These are phyloP conservation scores for Chrysoporthe deuterocubensis DNA, from an alignment of 2,329 filamentous ascomycete species.

Conservation along the genomic window DNA sequence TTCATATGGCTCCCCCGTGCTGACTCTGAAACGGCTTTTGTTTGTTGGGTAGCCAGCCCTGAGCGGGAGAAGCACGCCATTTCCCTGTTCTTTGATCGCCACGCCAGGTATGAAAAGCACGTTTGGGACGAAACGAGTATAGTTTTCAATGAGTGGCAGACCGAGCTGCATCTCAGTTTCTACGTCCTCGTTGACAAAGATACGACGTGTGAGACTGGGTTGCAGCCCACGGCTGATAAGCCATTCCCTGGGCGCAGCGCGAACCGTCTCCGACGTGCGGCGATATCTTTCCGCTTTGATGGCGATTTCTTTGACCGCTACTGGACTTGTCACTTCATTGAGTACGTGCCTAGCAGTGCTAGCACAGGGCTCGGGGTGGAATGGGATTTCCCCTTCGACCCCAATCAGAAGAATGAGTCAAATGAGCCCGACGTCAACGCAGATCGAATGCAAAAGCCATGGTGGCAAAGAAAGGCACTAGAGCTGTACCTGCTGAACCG, in stretches of 20 bases:
- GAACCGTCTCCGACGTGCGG: constrained; percentile 27
- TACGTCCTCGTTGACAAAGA: constrained; percentile 27
- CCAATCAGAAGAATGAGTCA: background rate
- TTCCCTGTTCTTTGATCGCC: constrained; percentile 32
- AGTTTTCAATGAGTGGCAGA: constrained; percentile 36
- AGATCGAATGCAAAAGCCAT: constrained; percentile 25
- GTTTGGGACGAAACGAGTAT: constrained; percentile 35
- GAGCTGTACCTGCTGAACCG: constrained; percentile 35
- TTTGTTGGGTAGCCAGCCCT: constrained; percentile 12
- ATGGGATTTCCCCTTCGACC: background rate
- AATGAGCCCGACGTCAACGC: too few species aligned
- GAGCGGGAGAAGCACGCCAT: constrained; percentile 24
- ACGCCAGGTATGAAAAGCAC: constrained; percentile 29
- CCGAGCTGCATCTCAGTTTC: constrained; percentile 38
- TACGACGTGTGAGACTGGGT: background rate
- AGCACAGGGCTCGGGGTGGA: background rate
- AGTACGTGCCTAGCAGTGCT: constrained; percentile 20
- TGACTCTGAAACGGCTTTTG: background rate
- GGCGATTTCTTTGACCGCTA: constrained; percentile 40
- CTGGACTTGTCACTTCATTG: constrained; percentile 38
- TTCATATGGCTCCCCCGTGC: background rate
- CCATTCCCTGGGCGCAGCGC: background rate
- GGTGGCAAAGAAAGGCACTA: constrained; percentile 37
- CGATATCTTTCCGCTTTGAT: constrained; percentile 35
- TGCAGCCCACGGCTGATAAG: background rate